Evolutionary conservation across 1,284 basidiomycete genomes (phyloP).

Genomic region (Ustilago trichophora): DNA sequence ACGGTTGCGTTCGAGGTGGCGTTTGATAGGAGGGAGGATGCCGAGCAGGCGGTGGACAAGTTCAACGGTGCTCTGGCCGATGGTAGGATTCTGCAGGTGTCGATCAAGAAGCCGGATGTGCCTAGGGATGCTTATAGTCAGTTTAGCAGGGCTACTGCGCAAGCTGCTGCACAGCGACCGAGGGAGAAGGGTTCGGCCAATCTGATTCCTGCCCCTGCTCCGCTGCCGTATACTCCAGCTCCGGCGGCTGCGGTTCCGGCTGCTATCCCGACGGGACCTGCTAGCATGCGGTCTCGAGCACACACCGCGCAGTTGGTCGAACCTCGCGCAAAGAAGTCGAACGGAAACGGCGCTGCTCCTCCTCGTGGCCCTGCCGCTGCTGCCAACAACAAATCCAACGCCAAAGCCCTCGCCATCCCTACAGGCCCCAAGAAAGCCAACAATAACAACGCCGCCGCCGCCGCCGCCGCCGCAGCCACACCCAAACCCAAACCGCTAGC

Average conservation of each 20-base stretch:
- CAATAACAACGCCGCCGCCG: no score
- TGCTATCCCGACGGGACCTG: conserved; percentile 41
- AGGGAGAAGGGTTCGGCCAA: conserved; percentile 22
- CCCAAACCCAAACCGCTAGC: conserved; percentile 29
- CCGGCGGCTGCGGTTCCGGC: conserved; percentile 34
- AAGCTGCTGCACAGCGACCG: conserved; percentile 39
- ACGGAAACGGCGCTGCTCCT: neutral
- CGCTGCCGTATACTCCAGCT: conserved; percentile 31
- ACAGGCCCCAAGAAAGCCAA: conserved; percentile 15
- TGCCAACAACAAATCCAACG: no score
- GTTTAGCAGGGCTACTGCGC: conserved; percentile 33
- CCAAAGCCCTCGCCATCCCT: neutral
- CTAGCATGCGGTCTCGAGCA: conserved; percentile 33
- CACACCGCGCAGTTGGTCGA: conserved; percentile 26
- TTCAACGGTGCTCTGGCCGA: conserved; percentile 63
- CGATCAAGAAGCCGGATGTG: conserved; percentile 43
- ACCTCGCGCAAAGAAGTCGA: conserved; percentile 36
- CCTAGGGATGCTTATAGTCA: conserved; percentile 34
- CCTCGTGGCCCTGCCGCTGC: neutral
- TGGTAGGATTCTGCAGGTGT: conserved; percentile 58
- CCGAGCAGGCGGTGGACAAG: conserved; percentile 52
- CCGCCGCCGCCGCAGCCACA: neutral
- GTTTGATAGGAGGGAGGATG: conserved; percentile 50
- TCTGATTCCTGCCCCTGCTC: conserved; percentile 37
- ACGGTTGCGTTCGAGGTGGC: conserved; percentile 59